Evolutionary conservation across 1,139 yeast genomes (phyloP).

Genomic region (Candida sp.): DNA sequence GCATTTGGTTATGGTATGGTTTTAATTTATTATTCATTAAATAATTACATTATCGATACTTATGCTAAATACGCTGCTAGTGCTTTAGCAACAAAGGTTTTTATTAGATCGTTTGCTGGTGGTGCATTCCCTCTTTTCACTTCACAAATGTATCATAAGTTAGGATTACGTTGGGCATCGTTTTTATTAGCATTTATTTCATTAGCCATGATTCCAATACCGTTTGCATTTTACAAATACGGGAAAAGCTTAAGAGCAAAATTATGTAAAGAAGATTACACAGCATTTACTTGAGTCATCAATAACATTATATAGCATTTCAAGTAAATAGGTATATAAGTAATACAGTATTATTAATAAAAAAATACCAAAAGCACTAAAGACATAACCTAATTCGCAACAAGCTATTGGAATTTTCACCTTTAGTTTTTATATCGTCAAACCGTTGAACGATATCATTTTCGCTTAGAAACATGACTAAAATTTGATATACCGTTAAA

Average conservation of each 20-base stretch:
- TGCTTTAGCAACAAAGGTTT: conserved; percentile 90
- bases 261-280: conserved; percentile 65
- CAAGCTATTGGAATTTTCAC: no score
- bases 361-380: no score
- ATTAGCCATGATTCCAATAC: conserved; percentile 79
- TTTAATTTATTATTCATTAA: conserved; percentile 78
- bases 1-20: conserved; percentile 95
- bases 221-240: conserved; percentile 72
- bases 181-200: conserved; percentile 82
- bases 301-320: no score
- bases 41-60: conserved; percentile 86
- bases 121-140: conserved; percentile 89
- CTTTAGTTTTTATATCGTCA: no score
- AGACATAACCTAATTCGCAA: no score
- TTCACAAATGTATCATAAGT: conserved; percentile 72
- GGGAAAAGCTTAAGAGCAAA: conserved; percentile 65
- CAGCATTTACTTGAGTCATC: conserved; percentile 16
- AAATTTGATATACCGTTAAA: no score
- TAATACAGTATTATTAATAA: no score
- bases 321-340: no score
- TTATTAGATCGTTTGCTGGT: conserved; percentile 84
- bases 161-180: conserved; percentile 82
- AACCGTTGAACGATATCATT: no score
- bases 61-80: conserved; percentile 87
- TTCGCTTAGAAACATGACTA: no score